phyloP scores from a whole-genome alignment of 192 early-diverging fungal genomes.

The Coemansia sp. region DNA sequence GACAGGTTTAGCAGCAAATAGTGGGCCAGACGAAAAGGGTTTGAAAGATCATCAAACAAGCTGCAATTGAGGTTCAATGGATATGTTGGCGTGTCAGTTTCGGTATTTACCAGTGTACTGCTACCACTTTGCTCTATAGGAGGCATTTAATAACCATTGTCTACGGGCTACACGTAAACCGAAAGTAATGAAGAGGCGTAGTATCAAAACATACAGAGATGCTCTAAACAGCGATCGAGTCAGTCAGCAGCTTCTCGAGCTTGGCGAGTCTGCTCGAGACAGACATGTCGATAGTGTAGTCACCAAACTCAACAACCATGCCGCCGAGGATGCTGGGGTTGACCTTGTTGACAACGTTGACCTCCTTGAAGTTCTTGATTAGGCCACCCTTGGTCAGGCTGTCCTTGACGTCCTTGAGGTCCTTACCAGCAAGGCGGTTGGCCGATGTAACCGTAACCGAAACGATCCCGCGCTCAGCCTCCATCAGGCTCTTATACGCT shows the following conservation, averaged over 20 bases:
- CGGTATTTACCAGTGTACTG: no score
- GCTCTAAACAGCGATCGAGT: conserved; percentile 42
- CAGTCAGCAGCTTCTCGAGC: conserved; percentile 89
- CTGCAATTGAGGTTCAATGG: no score
- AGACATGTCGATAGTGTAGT: conserved; percentile 98
- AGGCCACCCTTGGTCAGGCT: conserved; percentile 79
- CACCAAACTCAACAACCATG: conserved; percentile 94
- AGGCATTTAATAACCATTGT: background rate
- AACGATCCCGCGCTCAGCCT: conserved; percentile 85
- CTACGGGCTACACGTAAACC: background rate
- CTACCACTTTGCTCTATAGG: background rate
- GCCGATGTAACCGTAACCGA: conserved; percentile 86
- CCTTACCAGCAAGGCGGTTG: conserved; percentile 70
- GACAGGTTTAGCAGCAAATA: conserved; percentile 40
- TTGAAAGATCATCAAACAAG: conserved; percentile 15
- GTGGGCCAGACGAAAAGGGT: conserved; percentile 53
- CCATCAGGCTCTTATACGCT: conserved; percentile 81
- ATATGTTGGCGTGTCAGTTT: no score
- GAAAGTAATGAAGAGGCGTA: background rate
- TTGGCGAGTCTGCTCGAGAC: conserved; percentile 92
- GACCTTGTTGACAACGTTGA: conserved; percentile 72
- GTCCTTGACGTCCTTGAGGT: conserved; percentile 68
- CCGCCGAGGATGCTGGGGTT: conserved; percentile 93
- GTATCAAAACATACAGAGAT: background rate
- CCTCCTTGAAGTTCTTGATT: conserved; percentile 74